phyloP scores from a whole-genome alignment of 305 asterid genomes.

The Fraxinus paxiana region DNA sequence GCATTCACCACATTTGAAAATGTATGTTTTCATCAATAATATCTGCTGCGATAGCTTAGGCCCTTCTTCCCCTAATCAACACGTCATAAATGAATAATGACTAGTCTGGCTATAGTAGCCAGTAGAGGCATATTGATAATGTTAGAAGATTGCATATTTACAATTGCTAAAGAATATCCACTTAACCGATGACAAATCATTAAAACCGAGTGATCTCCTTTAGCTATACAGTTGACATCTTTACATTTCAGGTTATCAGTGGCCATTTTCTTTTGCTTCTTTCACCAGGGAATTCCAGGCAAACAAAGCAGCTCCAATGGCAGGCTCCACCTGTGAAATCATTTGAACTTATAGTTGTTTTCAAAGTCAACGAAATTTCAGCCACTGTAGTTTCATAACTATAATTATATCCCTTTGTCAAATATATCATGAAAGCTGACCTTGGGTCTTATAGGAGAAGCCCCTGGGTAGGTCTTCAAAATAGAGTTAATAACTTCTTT shows the following conservation, averaged over 20 bases:
- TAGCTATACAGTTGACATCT: not conserved
- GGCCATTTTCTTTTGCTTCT: constrained; percentile 43
- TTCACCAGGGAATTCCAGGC: constrained; percentile 62
- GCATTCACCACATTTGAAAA: not conserved
- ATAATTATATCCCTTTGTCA: not conserved
- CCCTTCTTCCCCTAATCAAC: not conserved
- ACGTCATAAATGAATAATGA: not conserved
- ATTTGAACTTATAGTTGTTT: not conserved
- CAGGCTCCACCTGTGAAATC: constrained; percentile 73
- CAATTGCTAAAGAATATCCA: constrained; percentile 9
- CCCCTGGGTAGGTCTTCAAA: constrained; percentile 67
- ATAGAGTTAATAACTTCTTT: constrained; percentile 57
- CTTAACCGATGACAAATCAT: not conserved
- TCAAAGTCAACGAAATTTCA: not conserved
- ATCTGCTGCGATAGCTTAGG: not conserved
- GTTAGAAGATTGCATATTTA: not conserved
- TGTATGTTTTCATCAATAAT: not conserved
- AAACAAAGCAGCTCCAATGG: constrained; percentile 71
- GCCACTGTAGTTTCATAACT: not conserved
- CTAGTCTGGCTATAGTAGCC: not conserved
- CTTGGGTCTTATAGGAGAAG: constrained; percentile 78
- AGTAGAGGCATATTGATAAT: not conserved
- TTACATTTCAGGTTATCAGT: constrained; percentile 35
- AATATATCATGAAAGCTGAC: constrained; percentile 36
- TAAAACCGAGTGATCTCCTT: not conserved